These are phyloP conservation scores for sunflower (Helianthus annuus) DNA, from an alignment of 129 eudicot genomes.

Conservation along the genomic window DNA sequence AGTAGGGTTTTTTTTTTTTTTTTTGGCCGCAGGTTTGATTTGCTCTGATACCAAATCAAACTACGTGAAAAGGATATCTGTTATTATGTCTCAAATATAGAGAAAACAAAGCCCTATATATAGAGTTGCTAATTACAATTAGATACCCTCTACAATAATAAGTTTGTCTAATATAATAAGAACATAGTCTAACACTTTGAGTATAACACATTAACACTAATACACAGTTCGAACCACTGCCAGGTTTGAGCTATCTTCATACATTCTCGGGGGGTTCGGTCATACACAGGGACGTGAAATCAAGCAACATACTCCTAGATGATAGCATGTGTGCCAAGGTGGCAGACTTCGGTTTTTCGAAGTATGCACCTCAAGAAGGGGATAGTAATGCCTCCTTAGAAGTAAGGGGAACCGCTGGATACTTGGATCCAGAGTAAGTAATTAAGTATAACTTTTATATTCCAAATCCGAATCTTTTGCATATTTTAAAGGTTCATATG, in stretches of 20 bases:
- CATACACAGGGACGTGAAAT: slow-evolving; percentile 81
- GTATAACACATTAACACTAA: neutral
- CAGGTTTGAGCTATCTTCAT: slow-evolving; percentile 82
- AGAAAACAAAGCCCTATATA: no score
- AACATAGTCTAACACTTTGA: no score
- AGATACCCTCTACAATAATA: no score
- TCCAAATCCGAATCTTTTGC: neutral
- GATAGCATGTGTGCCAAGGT: slow-evolving; percentile 84
- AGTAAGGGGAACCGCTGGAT: slow-evolving; percentile 94
- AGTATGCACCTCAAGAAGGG: slow-evolving; percentile 92
- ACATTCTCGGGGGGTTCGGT: slow-evolving; percentile 67
- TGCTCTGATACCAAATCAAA: no score
- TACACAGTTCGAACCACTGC: slow-evolving; percentile 12
- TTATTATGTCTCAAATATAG: no score
- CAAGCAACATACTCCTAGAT: slow-evolving; percentile 80
- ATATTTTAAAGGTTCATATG: neutral
- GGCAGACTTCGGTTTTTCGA: slow-evolving; percentile 80
- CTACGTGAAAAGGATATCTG: no score
- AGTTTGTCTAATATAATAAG: no score
- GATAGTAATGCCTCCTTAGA: slow-evolving; percentile 78
- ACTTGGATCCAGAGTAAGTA: slow-evolving; percentile 92
- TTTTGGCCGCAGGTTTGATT: no score
- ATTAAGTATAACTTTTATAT: neutral
- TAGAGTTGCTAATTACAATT: no score
- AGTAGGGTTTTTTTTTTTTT: no score